Conservation (phyloP, 352 stramenopile genomes). For the Globisporangium orthogonon region DNA sequence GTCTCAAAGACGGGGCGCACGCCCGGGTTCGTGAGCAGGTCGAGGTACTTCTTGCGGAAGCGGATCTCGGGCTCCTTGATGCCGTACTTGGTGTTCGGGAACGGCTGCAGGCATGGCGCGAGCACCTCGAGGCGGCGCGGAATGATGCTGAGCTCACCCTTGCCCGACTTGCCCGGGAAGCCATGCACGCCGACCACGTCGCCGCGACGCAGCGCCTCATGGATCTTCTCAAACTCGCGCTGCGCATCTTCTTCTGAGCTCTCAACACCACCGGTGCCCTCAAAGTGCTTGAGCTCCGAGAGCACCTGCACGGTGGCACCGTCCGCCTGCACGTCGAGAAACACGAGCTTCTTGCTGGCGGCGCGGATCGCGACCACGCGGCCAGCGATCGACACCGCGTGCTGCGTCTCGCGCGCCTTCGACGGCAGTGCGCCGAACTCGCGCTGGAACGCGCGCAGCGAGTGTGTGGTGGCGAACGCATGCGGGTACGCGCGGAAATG, state of each 20-base stretch:
- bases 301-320: constrained; percentile 67
- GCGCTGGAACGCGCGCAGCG: constrained; percentile 45
- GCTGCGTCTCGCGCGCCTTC: constrained; percentile 50
- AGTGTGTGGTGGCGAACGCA: constrained; percentile 62
- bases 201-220: constrained; percentile 69
- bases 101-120: constrained; percentile 90
- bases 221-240: constrained; percentile 48
- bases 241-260: constrained; percentile 27
- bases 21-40: constrained; percentile 95
- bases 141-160: constrained; percentile 82
- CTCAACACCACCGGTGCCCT: constrained; percentile 18
- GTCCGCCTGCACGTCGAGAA: constrained; percentile 67
- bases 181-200: constrained; percentile 76
- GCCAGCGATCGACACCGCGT: constrained; percentile 56
- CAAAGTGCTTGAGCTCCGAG: constrained; percentile 69
- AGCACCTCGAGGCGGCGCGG: constrained; percentile 88
- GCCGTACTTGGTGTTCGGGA: constrained; percentile 92
- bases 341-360: constrained; percentile 81
- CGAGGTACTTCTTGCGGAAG: constrained; percentile 98
- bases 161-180: constrained; percentile 77
- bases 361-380: constrained; percentile 71
- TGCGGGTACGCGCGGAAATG: constrained; percentile 60
- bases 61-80: constrained; percentile 92
- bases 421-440: constrained; percentile 45
- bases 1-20: constrained; percentile 92